Evolutionary conservation across 371 early-diverging fungal genomes (phyloP).

Genomic region (Saksenaea vasiformis): DNA sequence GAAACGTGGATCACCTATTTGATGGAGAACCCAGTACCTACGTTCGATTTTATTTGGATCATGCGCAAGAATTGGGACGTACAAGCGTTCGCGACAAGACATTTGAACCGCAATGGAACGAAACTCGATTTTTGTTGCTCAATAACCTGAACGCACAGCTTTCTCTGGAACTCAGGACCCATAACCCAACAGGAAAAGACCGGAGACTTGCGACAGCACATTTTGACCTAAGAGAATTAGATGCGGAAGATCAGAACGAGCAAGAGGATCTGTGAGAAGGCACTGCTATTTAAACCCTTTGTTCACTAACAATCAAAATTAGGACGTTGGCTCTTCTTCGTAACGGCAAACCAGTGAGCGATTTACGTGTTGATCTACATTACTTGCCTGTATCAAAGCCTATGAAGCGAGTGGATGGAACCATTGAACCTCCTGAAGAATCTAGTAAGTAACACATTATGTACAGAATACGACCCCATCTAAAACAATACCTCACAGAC

Average conservation of each 20-base stretch:
- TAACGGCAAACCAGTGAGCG: slow-evolving; percentile 52
- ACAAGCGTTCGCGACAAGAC: slow-evolving; percentile 63
- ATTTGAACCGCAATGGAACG: slow-evolving; percentile 60
- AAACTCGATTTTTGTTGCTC: slow-evolving; percentile 58
- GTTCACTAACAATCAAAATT: neutral
- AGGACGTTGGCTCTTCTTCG: slow-evolving; percentile 42
- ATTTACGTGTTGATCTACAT: slow-evolving; percentile 55
- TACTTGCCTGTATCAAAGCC: slow-evolving; percentile 67
- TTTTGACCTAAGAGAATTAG: slow-evolving; percentile 53
- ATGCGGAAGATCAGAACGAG: slow-evolving; percentile 41
- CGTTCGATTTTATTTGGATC: slow-evolving; percentile 69
- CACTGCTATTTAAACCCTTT: neutral
- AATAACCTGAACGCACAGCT: slow-evolving; percentile 56
- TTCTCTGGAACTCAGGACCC: slow-evolving; percentile 37
- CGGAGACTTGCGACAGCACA: slow-evolving; percentile 43
- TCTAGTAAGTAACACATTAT: slow-evolving; percentile 49
- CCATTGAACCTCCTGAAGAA: slow-evolving; percentile 52
- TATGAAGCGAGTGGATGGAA: slow-evolving; percentile 43
- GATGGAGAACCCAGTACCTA: slow-evolving; percentile 81
- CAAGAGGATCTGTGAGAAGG: slow-evolving; percentile 29
- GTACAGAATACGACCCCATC: neutral
- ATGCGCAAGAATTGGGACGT: slow-evolving; percentile 69
- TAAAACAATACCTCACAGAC: slow-evolving; percentile 21
- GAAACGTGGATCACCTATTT: slow-evolving; percentile 53
- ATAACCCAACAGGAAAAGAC: slow-evolving; percentile 28